Percentiles rank a stretch among this genome's conserved stretches.
These are phyloP conservation scores for Boletus reticuloceps DNA, from an alignment of 768 basidiomycete species.

Conservation along the genomic window DNA sequence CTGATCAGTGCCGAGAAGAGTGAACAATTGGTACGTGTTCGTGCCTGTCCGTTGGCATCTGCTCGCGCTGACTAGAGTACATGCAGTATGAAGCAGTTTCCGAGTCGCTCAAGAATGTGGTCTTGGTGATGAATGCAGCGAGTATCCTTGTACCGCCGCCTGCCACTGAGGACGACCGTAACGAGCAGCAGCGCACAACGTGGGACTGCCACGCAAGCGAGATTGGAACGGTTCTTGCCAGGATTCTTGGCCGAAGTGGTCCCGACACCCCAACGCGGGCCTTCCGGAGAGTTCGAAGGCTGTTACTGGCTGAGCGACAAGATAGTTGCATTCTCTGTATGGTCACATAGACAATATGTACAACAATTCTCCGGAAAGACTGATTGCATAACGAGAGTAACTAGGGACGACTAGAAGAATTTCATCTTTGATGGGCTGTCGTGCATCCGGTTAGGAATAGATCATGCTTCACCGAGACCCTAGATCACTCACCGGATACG, in stretches of 20 bases:
- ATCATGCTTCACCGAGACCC: background rate
- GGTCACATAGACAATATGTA: constrained; percentile 3
- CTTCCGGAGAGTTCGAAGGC: constrained; percentile 15
- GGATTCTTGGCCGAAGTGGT: constrained; percentile 80
- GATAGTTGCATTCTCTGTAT: background rate
- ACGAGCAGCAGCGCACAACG: constrained; percentile 62
- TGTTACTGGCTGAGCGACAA: constrained; percentile 7
- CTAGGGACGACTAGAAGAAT: constrained; percentile 34
- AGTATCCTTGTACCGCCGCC: constrained; percentile 69
- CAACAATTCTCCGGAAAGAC: background rate
- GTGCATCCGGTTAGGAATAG: background rate
- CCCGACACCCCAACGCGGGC: constrained; percentile 32
- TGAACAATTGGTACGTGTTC: constrained; percentile 69
- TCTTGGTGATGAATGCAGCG: constrained; percentile 94
- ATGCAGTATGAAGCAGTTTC: constrained; percentile 88
- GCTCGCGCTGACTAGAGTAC: constrained; percentile 4
- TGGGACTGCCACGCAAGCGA: constrained; percentile 85
- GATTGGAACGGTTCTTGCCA: constrained; percentile 89
- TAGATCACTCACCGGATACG: constrained; percentile 49
- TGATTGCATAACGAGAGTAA: background rate
- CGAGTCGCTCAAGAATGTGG: constrained; percentile 94
- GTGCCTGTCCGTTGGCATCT: background rate
- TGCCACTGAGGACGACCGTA: constrained; percentile 43
- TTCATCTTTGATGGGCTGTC: constrained; percentile 65
- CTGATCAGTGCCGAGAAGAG: constrained; percentile 83